phyloP scores from a whole-genome alignment of 441 rosid genomes.

The Rhodomyrtus psidioides region DNA sequence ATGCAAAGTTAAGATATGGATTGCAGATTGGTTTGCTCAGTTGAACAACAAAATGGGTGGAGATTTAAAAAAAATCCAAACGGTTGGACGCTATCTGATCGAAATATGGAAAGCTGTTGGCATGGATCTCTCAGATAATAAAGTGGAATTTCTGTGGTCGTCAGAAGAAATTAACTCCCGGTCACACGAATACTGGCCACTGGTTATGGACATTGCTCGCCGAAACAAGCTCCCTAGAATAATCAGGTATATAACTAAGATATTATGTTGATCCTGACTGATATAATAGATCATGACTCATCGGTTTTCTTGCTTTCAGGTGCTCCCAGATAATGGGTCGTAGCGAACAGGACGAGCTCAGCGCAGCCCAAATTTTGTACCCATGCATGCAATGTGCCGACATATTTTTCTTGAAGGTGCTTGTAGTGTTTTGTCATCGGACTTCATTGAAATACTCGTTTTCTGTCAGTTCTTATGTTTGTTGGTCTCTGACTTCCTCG shows the following conservation, averaged over 20 bases:
- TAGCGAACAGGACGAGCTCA: conserved; percentile 68
- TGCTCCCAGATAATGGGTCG: conserved; percentile 87
- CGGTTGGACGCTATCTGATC: conserved; percentile 51
- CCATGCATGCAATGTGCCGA: conserved; percentile 97
- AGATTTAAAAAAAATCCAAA: conserved; percentile 63
- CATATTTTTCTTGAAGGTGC: conserved; percentile 72
- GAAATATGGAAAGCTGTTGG: conserved; percentile 80
- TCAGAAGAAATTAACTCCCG: conserved; percentile 70
- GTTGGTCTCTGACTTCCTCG: neutral
- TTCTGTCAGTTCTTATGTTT: too few relatives aligned
- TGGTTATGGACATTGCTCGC: conserved; percentile 82
- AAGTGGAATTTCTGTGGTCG: conserved; percentile 73
- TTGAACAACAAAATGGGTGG: conserved; percentile 85
- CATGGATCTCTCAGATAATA: conserved; percentile 39
- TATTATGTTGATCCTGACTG: neutral
- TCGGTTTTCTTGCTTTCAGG: conserved; percentile 22
- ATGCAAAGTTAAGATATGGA: conserved; percentile 78
- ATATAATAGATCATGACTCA: too few relatives aligned
- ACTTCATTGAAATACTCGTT: neutral
- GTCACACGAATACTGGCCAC: conserved; percentile 74
- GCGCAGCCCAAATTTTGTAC: conserved; percentile 75
- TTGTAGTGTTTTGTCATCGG: neutral
- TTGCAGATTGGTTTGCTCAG: conserved; percentile 96
- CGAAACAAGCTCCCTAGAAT: conserved; percentile 67
- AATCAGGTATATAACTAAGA: conserved; percentile 31